Conservation (phyloP, 768 basidiomycete species). For the Pleurotus giganteus region DNA sequence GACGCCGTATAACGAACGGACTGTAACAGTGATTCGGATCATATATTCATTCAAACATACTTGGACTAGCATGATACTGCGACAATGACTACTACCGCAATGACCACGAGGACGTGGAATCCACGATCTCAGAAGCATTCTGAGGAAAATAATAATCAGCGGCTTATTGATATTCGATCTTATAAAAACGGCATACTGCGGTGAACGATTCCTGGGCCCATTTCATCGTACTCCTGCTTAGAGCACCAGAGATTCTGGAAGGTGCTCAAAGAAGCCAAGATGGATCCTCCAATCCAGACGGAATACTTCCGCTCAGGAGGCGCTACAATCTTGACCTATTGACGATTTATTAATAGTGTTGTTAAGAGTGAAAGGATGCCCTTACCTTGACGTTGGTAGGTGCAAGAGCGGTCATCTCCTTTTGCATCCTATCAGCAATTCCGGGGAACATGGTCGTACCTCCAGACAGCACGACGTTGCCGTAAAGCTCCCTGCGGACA, state of each 20-base stretch:
- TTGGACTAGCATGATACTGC: too few species aligned
- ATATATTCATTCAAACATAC: too few species aligned
- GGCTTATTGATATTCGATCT: background rate
- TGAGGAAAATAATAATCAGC: background rate
- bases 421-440: constrained; percentile 95
- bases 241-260: constrained; percentile 98
- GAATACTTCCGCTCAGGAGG: constrained; percentile 95
- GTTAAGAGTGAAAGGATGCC: constrained; percentile 7
- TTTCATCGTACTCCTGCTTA: constrained; percentile 91
- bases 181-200: constrained; percentile 47
- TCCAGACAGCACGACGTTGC: constrained; percentile 85
- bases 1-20: too few species aligned
- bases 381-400: constrained; percentile 85
- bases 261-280: constrained; percentile 85
- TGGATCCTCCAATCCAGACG: constrained; percentile 91
- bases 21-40: too few species aligned
- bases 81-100: too few species aligned
- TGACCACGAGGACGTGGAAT: too few species aligned
- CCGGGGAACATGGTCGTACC: constrained; percentile 97
- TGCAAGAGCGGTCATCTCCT: constrained; percentile 82
- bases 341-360: constrained; percentile 7
- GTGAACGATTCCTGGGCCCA: constrained; percentile 76
- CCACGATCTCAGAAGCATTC: constrained; percentile 8
- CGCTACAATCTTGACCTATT: constrained; percentile 84
- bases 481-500: constrained; percentile 77